Evolutionary conservation across 371 early-diverging fungal genomes (phyloP).

Genomic region (Circinella umbellata): DNA sequence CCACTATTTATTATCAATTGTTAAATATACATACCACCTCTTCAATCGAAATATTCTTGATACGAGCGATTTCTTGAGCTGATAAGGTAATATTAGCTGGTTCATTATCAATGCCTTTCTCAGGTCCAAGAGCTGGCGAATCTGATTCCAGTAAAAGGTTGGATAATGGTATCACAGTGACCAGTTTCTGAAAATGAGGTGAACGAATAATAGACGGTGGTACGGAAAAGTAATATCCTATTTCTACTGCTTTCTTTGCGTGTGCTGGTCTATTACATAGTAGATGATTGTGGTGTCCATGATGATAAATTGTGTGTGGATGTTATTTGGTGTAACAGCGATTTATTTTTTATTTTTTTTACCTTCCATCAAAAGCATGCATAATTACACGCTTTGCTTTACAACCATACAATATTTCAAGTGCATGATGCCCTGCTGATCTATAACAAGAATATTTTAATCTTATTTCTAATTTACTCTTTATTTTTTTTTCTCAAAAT

Average conservation of each 20-base stretch:
- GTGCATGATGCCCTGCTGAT: slow-evolving; percentile 72
- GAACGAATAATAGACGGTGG: slow-evolving; percentile 62
- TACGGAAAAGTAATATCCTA: slow-evolving; percentile 62
- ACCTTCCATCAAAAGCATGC: slow-evolving; percentile 78
- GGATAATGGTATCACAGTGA: slow-evolving; percentile 53
- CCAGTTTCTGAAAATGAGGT: slow-evolving; percentile 54
- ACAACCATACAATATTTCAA: slow-evolving; percentile 56
- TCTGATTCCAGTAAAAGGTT: slow-evolving; percentile 71
- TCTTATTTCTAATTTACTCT: no score
- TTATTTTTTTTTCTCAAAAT: no score
- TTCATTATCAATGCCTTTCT: slow-evolving; percentile 60
- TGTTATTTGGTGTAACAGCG: no score
- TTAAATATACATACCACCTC: slow-evolving; percentile 33
- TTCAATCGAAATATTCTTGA: slow-evolving; percentile 58
- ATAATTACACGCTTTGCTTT: slow-evolving; percentile 57
- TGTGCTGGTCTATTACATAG: slow-evolving; percentile 34
- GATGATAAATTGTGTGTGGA: no score
- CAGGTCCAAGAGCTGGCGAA: slow-evolving; percentile 70
- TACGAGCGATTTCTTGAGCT: slow-evolving; percentile 57
- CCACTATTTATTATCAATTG: no score
- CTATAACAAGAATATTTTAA: slow-evolving; percentile 2
- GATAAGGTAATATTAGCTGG: slow-evolving; percentile 57
- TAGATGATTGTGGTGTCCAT: no score
- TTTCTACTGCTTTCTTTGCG: slow-evolving; percentile 50
- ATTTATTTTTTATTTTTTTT: background rate